These are phyloP conservation scores for Microcyclospora tardicrescens DNA, from an alignment of 2,329 filamentous ascomycete genomes.

Conservation along the genomic window DNA sequence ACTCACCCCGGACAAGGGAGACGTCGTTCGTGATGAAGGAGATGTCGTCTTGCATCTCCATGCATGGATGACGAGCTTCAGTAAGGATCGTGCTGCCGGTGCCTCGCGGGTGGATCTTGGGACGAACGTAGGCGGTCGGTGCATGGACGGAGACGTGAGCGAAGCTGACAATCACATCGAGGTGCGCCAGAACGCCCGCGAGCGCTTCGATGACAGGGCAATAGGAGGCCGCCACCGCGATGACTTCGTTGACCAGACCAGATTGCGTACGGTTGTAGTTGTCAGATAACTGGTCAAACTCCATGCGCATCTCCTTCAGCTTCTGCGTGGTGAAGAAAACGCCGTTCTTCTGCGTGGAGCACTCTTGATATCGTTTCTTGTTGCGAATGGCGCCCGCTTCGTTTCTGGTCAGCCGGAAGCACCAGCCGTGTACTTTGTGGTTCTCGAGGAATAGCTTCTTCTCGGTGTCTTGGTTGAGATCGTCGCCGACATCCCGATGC, in stretches of 20 bases:
- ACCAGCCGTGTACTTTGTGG: conserved; percentile 91
- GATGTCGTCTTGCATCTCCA: conserved; percentile 97
- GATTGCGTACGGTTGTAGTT: conserved; percentile 93
- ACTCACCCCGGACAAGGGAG: conserved; percentile 59
- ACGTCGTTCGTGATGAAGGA: conserved; percentile 99
- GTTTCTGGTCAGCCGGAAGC: conserved; percentile 79
- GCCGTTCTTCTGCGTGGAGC: conserved; percentile 96
- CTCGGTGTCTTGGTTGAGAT: conserved; percentile 83
- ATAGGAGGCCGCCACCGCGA: conserved; percentile 86
- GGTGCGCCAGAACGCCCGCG: conserved; percentile 75
- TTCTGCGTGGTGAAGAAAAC: conserved; percentile 91
- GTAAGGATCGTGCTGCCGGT: conserved; percentile 79
- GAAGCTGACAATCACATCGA: conserved; percentile 90
- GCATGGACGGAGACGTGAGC: conserved; percentile 90
- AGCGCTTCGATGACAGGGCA: conserved; percentile 83
- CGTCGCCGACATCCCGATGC: conserved; percentile 60
- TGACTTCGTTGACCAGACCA: conserved; percentile 82
- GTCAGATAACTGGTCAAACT: conserved; percentile 85
- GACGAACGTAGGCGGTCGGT: conserved; percentile 79
- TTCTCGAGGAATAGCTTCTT: conserved; percentile 98
- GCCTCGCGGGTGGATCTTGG: conserved; percentile 78
- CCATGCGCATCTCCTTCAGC: conserved; percentile 67
- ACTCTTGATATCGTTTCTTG: conserved; percentile 81
- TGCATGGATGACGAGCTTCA: conserved; percentile 89
- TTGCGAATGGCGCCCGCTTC: conserved; percentile 91